These are phyloP conservation scores for Talaromyces sp. DNA, from an alignment of 2,329 filamentous ascomycete species.

Conservation along the genomic window DNA sequence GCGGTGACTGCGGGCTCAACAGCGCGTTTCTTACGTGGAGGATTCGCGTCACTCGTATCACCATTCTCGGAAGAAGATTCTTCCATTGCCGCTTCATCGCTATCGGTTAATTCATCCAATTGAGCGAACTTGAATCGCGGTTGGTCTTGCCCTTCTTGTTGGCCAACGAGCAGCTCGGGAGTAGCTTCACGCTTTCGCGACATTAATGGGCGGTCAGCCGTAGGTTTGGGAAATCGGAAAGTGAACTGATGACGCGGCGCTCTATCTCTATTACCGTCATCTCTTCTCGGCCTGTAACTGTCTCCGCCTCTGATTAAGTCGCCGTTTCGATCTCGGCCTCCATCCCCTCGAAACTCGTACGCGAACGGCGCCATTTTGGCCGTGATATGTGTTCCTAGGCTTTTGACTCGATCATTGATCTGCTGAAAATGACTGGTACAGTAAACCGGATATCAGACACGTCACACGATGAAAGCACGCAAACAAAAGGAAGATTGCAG, in stretches of 20 bases:
- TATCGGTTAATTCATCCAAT: slow-evolving; percentile 40
- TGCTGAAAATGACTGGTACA: background rate
- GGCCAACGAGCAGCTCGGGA: slow-evolving; percentile 29
- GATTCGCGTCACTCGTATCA: slow-evolving; percentile 24
- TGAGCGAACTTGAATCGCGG: slow-evolving; percentile 31
- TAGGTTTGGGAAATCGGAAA: slow-evolving; percentile 36
- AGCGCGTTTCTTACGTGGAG: slow-evolving; percentile 35
- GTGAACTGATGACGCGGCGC: slow-evolving; percentile 32
- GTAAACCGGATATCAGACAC: background rate
- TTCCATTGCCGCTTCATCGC: slow-evolving; percentile 44
- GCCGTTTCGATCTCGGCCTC: slow-evolving; percentile 1
- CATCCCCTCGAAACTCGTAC: slow-evolving; percentile 29
- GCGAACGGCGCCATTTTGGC: slow-evolving; percentile 22
- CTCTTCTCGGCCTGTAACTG: slow-evolving; percentile 15
- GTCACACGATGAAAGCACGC: background rate
- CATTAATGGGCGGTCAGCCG: slow-evolving; percentile 35
- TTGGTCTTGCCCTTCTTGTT: slow-evolving; percentile 24
- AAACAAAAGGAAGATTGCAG: background rate
- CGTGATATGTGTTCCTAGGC: background rate
- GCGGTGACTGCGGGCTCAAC: slow-evolving; percentile 17
- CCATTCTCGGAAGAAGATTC: slow-evolving; percentile 32
- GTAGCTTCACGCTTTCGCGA: slow-evolving; percentile 31
- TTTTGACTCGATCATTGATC: background rate
- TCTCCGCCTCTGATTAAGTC: background rate
- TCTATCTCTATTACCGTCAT: slow-evolving; percentile 18